Evolutionary conservation across 371 early-diverging fungal genomes (phyloP), one percentile per base, ranked within the genome.

Genomic region (Rhizopus sp.): DNA sequence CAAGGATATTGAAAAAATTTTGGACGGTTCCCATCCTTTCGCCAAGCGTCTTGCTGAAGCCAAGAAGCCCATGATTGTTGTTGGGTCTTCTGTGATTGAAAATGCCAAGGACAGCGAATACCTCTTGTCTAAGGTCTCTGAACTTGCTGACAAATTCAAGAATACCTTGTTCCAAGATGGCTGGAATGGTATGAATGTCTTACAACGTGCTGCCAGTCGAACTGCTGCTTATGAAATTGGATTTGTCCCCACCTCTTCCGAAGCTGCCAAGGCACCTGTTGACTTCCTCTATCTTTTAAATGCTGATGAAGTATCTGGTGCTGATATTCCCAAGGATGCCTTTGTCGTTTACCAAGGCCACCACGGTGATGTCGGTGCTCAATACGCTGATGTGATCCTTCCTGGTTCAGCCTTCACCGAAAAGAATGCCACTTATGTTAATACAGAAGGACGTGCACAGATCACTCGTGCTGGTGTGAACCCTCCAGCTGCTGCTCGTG

Each of bases 341-440:
- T 98, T 98, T 73, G 97, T 98, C 23, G 94, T 98, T 52, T 98
- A 98, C 81, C 97, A 97, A 77, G 98, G 98, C 34, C 97, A 97
- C 78, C 98, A 98, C 72, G 98, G 98, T 73, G 98, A 98, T 77
- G 85, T 82, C 37, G 98, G 98, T 63, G 98, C 98, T 32, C 87
- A 91, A 66, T 86, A 87, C 54, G 98, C 98, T 53, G 95, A 98
- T 77, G 93, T 98, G 35, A 89, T 98, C 55, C 85, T 98, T 57
- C 98, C 98, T 16, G 97, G 93, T 40, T 81, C 94, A n/a, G 94
- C 97, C 10, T 98, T 96, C 75, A 98, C 97, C 10, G 98, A 98
- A 71, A 98, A 98, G 89, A 75, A 86, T 34, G 93, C 93, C 34
- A 97, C 96, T 32, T 97, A 81, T 63, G 69, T 70, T 16, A 97